Base-by-base conservation (phyloP, 306 rosid species). In the Inga oerstediana region DNA sequence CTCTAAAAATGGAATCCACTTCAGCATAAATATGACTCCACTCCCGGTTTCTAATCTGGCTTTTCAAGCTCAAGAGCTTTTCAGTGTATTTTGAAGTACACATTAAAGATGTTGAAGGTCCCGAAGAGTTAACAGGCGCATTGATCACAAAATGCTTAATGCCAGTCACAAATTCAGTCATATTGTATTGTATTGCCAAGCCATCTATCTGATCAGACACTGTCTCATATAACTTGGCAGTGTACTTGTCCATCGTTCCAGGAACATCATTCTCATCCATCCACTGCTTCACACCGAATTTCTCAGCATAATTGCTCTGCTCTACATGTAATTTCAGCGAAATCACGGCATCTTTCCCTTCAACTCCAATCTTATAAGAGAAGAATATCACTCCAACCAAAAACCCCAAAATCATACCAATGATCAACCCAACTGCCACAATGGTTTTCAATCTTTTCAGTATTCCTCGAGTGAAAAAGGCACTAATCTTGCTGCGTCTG, bases 261-360 rank as follows among this genome's bases (percentile, higher is more conserved):
- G 98, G 88, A 82, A 96, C 87, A 84, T 96, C 98, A 87, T 94
- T 92, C 87, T 96, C 99, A 17, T 94, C 99, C 97, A 96, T 92
- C 99, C 99, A 96, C 82, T 91, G 79, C 91, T 85, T 91, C 4
- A 94, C 83, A 52, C 99, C 97, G 43, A 96, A 84, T 79, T 76
- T 93, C 91, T 96, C 99, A 2, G 94, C 92, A 80, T 96, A 96
- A 86, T 94, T 96, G 71, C 88, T 90, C 90, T 91, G 87, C 72
- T 96, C 97, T 11, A 96, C 98, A 49, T 90, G 98, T 7, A 82
- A 27, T 68, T 96, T 96, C 89, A 96, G 78, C 0, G 97, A 91
- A 81, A 94, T 92, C 77, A 96, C 94, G 0, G 99, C 99, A 46
- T 96, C 97, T 86, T 94, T 94, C 35, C 98, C 98, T 87, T 96